Percentiles rank a stretch among this genome's conserved stretches.
phyloP scores from a whole-genome alignment of 768 basidiomycete species.

The Butyriboletus loyo region DNA sequence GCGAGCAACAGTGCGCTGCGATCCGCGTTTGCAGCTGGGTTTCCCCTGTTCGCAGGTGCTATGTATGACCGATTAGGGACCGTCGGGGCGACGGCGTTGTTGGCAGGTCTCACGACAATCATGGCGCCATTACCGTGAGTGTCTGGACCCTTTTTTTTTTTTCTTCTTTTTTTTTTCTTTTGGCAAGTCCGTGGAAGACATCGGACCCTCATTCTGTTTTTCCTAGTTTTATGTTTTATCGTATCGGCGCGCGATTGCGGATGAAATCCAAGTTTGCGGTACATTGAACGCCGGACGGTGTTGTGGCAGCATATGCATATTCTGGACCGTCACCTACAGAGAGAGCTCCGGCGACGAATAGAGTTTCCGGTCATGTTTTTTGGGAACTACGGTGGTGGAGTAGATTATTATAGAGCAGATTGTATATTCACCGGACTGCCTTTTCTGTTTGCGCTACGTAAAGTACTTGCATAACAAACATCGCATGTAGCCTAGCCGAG shows the following conservation, averaged over 20 bases:
- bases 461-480: too few relatives aligned
- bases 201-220: neutral
- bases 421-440: too few relatives aligned
- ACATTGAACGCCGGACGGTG: slow-evolving; percentile 16
- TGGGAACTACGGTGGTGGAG: neutral
- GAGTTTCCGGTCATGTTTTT: too few relatives aligned
- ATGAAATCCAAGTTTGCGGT: slow-evolving; percentile 42
- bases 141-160: neutral
- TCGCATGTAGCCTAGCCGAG: too few relatives aligned
- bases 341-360: too few relatives aligned
- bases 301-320: too few relatives aligned
- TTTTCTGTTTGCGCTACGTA: too few relatives aligned
- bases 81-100: slow-evolving; percentile 68
- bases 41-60: slow-evolving; percentile 50
- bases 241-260: slow-evolving; percentile 44
- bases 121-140: slow-evolving; percentile 64
- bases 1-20: slow-evolving; percentile 61
- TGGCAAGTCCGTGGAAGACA: too few relatives aligned
- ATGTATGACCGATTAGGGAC: slow-evolving; percentile 58
- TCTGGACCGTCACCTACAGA: too few relatives aligned
- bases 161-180: too few relatives aligned
- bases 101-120: slow-evolving; percentile 60
- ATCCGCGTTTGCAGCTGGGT: slow-evolving; percentile 45
- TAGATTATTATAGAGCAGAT: neutral
- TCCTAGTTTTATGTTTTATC: slow-evolving; percentile 47